Evolutionary conservation across 306 rosid genomes (phyloP), one percentile per base, ranked within the genome.

Genomic region (Citrullus amarus): DNA sequence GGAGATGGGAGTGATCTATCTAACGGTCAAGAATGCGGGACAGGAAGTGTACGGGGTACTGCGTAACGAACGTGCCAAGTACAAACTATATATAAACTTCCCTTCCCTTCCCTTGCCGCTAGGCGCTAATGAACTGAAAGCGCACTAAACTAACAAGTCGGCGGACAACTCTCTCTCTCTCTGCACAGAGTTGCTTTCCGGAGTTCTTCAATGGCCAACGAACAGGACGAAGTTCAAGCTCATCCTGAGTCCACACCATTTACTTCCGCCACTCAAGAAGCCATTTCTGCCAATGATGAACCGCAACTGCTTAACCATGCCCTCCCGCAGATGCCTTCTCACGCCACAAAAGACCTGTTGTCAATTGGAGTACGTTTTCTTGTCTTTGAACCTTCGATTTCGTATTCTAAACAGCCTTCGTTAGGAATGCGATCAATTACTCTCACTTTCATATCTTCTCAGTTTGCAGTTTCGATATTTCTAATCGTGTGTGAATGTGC

Each of bases 321-420:
- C 13, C 68, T 89, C 7, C 79, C 66, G 41, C 72, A 67, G 79
- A 67, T 91, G 53, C 97, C 97, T 77, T 79, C 87, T 46, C 74
- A 82, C 80, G 90, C 78, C 61, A 83, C 86, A 25, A 78, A 82
- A 53, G 87, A 89, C 68, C 79, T 93, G 78, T 39, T 80, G 75
- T 86, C 92, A 50, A 18, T 51, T 30, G 90, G 91, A 76, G 93
- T 91, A 66, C 22, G 78, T 68, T 74, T 72, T 83, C 79, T 79
- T 32, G 14, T 65, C 79, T 77, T 6, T 14, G 20, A 70, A 68
- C 12, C 16, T 57, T 9, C 25, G 48, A 36, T 65, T 16, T 36
- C 14, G 17, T 65, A 36, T 6, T 38, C 15, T 34, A 17, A 9
- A 74, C 9, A 44, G 8, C n/a, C 76, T 54, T 50, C 8, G 39